Evolutionary conservation across 345 rosid species (phyloP).

Genomic region (Cochlearia excelsa): DNA sequence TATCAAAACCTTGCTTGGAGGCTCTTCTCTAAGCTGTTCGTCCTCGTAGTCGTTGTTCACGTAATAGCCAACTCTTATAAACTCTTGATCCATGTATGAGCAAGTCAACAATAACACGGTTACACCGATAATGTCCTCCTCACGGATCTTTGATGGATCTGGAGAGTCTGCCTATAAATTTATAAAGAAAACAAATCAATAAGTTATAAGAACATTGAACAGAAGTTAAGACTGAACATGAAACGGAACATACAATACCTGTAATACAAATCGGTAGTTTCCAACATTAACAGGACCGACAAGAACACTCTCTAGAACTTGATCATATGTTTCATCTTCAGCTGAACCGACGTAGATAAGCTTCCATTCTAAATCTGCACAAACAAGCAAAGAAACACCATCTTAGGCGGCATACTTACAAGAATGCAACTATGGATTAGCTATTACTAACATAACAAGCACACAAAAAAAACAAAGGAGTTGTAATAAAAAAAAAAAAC

Average conservation of each 20-base stretch:
- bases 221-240: background rate
- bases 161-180: slow-evolving; percentile 70
- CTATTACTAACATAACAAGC: background rate
- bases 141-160: slow-evolving; percentile 81
- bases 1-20: slow-evolving; percentile 68
- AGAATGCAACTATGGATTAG: background rate
- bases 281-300: slow-evolving; percentile 96
- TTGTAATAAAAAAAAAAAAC: background rate
- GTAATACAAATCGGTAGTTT: slow-evolving; percentile 81
- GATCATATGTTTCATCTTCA: slow-evolving; percentile 91
- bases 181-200: too few relatives aligned
- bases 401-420: background rate
- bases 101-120: slow-evolving; percentile 82
- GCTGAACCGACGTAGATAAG: slow-evolving; percentile 96
- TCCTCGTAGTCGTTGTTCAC: slow-evolving; percentile 91
- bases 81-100: slow-evolving; percentile 83
- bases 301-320: slow-evolving; percentile 75
- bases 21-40: slow-evolving; percentile 88
- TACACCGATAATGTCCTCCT: slow-evolving; percentile 85
- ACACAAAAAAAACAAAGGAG: background rate
- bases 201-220: slow-evolving; percentile 4
- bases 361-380: slow-evolving; percentile 91
- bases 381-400: background rate
- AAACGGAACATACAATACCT: slow-evolving; percentile 40
- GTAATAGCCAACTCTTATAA: slow-evolving; percentile 81